These are phyloP conservation scores for Eimeria nieschulzi DNA, from an alignment of 169 alveolate species.

Conservation along the genomic window DNA sequence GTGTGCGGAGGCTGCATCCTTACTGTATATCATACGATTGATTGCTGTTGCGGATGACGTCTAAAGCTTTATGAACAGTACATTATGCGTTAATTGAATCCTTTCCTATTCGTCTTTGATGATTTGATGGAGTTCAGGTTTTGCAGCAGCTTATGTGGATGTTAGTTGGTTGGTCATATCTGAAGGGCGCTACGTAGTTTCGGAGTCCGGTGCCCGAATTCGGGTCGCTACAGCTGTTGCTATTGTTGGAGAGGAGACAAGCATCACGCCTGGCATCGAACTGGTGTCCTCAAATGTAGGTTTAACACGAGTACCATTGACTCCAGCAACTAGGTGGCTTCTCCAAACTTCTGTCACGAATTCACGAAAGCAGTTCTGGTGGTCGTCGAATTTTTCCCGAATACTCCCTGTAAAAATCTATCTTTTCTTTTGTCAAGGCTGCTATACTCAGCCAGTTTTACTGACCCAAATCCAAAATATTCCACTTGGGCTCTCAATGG, in stretches of 20 bases:
- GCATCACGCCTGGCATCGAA: conserved; percentile 17
- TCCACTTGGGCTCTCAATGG: conserved; percentile 8
- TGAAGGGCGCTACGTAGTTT: conserved; percentile 33
- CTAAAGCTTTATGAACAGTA: background rate
- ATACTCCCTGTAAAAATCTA: no score
- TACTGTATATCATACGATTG: background rate
- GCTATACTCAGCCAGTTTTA: conserved; percentile 19
- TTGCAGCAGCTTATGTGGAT: conserved; percentile 24
- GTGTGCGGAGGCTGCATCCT: conserved; percentile 7
- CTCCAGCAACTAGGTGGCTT: background rate
- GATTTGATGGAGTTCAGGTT: conserved; percentile 41
- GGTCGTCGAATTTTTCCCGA: no score
- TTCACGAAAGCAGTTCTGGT: no score
- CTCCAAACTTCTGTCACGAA: no score
- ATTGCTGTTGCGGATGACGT: background rate
- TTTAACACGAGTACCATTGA: background rate
- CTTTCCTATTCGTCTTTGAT: background rate
- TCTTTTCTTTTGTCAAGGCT: background rate
- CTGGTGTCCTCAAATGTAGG: conserved; percentile 32
- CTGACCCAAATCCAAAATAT: conserved; percentile 48
- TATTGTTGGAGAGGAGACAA: conserved; percentile 8
- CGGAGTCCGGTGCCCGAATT: background rate
- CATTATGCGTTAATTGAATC: background rate
- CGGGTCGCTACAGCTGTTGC: conserved; percentile 36
- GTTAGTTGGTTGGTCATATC: conserved; percentile 61